Evolutionary conservation across 345 rosid species (phyloP).

Genomic region (Salix suchowensis): DNA sequence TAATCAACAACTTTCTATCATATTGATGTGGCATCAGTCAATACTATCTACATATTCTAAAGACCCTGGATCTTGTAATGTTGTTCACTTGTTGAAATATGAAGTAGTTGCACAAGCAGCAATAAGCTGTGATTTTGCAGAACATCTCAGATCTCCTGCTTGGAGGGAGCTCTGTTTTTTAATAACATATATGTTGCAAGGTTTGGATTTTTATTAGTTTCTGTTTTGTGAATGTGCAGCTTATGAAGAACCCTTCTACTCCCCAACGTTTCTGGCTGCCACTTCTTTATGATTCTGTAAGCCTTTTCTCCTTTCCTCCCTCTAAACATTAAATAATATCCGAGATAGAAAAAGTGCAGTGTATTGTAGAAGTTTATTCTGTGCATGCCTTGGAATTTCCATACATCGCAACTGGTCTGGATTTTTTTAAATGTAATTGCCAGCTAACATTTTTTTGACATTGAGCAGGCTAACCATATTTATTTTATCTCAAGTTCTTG

Average conservation of each 20-base stretch:
- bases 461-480: background rate
- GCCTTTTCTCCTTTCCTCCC: slow-evolving; percentile 3
- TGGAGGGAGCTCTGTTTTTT: too few species aligned
- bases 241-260: slow-evolving; percentile 83
- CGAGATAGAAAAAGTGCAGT: background rate
- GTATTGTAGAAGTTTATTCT: background rate
- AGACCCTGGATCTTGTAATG: background rate
- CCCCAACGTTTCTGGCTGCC: slow-evolving; percentile 94
- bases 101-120: background rate
- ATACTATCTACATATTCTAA: background rate
- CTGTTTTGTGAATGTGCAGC: slow-evolving; percentile 46
- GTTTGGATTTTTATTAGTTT: background rate
- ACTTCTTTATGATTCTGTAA: slow-evolving; percentile 82
- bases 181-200: background rate
- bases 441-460: background rate
- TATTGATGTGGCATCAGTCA: background rate
- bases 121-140: background rate
- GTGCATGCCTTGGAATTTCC: background rate
- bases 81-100: background rate
- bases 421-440: background rate
- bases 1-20: background rate
- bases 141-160: background rate
- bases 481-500: background rate
- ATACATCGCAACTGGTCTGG: background rate
- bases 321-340: background rate